Percentiles rank a stretch among this genome's conserved stretches.
Conservation (phyloP, 192 early-diverging fungal genomes). For the Thamnidium elegans region DNA sequence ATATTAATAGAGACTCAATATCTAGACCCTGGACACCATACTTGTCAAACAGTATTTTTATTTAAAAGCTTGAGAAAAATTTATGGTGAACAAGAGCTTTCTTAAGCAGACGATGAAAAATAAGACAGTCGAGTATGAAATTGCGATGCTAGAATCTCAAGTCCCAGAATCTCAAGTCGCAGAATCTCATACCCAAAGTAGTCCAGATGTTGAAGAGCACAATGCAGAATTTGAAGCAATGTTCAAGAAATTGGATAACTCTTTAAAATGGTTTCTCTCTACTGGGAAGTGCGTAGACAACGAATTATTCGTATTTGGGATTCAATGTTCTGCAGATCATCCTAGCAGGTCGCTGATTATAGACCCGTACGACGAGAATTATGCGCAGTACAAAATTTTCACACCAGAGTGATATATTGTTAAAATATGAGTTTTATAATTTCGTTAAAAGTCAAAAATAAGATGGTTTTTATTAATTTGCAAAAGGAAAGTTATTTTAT, state of each 20-base stretch:
- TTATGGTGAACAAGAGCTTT: slow-evolving; percentile 5
- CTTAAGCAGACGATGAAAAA: slow-evolving; percentile 6
- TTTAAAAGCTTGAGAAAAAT: slow-evolving; percentile 1
- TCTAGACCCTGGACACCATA: slow-evolving; percentile 2
- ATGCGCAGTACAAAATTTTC: slow-evolving; percentile 1
- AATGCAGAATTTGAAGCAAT: slow-evolving; percentile 6
- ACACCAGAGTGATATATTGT: no score
- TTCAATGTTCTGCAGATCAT: slow-evolving; percentile 4
- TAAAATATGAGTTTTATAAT: no score
- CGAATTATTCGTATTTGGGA: slow-evolving; percentile 4
- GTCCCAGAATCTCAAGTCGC: not conserved
- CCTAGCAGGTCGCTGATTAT: slow-evolving; percentile 4
- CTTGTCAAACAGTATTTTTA: slow-evolving; percentile 4
- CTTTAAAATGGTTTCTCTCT: slow-evolving; percentile 1
- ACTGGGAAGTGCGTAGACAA: slow-evolving; percentile 4
- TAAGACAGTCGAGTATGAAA: slow-evolving; percentile 1
- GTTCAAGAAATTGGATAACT: slow-evolving; percentile 5
- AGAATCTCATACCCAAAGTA: not conserved
- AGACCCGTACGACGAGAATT: slow-evolving; percentile 1
- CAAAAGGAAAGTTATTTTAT: no score
- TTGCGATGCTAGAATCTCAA: slow-evolving; percentile 4
- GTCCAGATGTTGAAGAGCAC: not conserved
- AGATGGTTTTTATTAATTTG: no score
- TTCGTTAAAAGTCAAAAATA: no score
- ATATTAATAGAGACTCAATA: slow-evolving; percentile 5